Base-by-base conservation (phyloP, 768 basidiomycete genomes). In the Suillus hirtellus region DNA sequence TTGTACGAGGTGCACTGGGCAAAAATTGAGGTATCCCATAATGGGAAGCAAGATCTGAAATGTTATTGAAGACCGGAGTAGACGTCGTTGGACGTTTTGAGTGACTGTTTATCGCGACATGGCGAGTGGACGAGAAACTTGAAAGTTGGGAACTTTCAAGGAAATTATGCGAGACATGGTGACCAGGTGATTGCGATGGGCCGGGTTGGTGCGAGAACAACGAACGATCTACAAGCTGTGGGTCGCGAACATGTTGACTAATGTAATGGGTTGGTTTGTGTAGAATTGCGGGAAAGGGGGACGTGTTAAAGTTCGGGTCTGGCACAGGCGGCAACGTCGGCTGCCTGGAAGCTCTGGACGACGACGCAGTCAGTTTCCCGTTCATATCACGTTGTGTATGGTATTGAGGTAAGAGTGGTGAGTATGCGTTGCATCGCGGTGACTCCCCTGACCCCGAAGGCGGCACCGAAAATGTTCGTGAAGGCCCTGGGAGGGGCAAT, bases 11-110 rank as follows among this genome's bases (percentile, higher is more conserved):
- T 62, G 85, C 84, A 60, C 85, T 86, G 53, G 90, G 90, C 55
- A 92, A 75, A 66, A 80, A 83, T 68, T 86, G 84, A 64, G 90
- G 90, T 72, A 92, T 86, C 77, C 89, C 90, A 90, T 91, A 86
- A 63, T 90, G 90, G 71, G 86, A 81, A 69, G 89, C 87, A 62
- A 89, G 79, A 78, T 89, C 90, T 77, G 83, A 82, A 60, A 86
- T 77, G 74, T 84, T 84, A 70, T 79, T 76, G 70, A 89, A 90
- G 68, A 90, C 83, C 78, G 81, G 80, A 63, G 79, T 80, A 46
- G 83, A 83, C 79, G 90, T 89, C 88, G 86, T 78, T 75, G 79
- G 89, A 90, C 88, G 86, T 73, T 76, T 73, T 70, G 77, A 74
- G 63, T 74, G 71, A 34, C 75, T 73, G 77, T 78, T 88, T 85